Evolutionary conservation across 179 eudicot genomes (phyloP).

Genomic region (Sideroxylon spinosum): DNA sequence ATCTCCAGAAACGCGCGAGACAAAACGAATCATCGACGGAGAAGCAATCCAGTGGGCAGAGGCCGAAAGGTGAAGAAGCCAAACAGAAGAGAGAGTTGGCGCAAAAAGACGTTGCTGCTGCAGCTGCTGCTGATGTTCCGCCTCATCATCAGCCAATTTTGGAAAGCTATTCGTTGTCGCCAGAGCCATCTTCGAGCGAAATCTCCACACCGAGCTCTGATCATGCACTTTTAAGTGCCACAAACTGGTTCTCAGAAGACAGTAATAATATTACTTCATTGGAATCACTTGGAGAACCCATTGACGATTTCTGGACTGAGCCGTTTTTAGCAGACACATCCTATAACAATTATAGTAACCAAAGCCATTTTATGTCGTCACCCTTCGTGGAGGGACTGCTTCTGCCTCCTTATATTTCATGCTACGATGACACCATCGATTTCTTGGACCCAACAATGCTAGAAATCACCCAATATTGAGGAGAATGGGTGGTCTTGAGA

Average conservation of each 20-base stretch:
- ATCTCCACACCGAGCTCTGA: not conserved
- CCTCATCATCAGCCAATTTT: not conserved
- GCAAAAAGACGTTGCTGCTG: no score
- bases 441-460: not conserved
- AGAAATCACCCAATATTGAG: no score
- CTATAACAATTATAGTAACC: not conserved
- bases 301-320: slow-evolving; percentile 1
- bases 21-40: not conserved
- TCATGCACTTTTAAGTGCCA: not conserved
- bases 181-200: not conserved
- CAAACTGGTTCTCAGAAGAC: not conserved
- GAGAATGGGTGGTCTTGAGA: no score
- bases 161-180: not conserved
- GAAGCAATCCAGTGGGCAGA: not conserved
- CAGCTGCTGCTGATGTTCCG: no score
- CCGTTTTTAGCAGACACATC: not conserved
- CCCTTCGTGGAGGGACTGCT: not conserved
- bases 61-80: not conserved
- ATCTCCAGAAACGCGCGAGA: slow-evolving; percentile 11
- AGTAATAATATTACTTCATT: not conserved
- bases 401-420: not conserved
- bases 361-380: not conserved
- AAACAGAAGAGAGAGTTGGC: not conserved
- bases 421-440: not conserved
- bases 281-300: not conserved